Evolutionary conservation across 1,284 basidiomycete genomes (phyloP).

Genomic region (Cutaneotrichosporon mucoides): DNA sequence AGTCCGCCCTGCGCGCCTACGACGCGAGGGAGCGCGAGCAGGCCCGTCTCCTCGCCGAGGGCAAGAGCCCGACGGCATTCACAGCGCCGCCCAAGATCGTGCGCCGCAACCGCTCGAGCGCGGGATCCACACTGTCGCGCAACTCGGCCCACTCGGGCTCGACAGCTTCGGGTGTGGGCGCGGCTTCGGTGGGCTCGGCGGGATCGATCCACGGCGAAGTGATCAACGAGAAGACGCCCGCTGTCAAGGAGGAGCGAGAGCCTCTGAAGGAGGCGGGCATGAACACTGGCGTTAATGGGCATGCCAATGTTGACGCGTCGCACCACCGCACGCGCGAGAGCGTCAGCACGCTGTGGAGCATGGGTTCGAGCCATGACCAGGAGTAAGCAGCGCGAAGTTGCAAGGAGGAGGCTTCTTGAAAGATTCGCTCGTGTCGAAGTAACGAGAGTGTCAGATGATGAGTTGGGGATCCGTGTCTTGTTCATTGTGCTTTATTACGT

Average conservation of each 20-base stretch:
- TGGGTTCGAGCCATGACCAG: conserved; percentile 11
- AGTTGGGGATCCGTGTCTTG: no score
- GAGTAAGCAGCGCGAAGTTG: no score
- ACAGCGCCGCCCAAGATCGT: conserved; percentile 27
- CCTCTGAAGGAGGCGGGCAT: not conserved
- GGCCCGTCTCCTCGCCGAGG: conserved; percentile 27
- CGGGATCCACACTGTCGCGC: not conserved
- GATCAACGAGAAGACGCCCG: no score
- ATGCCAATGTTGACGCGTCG: no score
- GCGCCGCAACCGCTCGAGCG: conserved; percentile 5
- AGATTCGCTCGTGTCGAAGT: no score
- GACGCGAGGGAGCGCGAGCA: conserved; percentile 33
- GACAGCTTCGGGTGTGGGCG: no score
- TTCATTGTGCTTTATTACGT: no score
- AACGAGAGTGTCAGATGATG: no score
- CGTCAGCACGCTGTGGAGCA: conserved; percentile 25
- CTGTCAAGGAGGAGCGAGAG: no score
- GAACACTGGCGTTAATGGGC: not conserved
- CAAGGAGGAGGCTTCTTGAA: no score
- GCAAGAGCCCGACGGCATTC: conserved; percentile 23
- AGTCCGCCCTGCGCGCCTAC: conserved; percentile 27
- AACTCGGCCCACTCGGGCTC: not conserved
- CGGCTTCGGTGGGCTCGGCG: no score
- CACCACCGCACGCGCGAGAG: conserved; percentile 14
- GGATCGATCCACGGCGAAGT: no score